phyloP scores from a whole-genome alignment of 1,139 yeast genomes.

The Kazachstania sp. region DNA sequence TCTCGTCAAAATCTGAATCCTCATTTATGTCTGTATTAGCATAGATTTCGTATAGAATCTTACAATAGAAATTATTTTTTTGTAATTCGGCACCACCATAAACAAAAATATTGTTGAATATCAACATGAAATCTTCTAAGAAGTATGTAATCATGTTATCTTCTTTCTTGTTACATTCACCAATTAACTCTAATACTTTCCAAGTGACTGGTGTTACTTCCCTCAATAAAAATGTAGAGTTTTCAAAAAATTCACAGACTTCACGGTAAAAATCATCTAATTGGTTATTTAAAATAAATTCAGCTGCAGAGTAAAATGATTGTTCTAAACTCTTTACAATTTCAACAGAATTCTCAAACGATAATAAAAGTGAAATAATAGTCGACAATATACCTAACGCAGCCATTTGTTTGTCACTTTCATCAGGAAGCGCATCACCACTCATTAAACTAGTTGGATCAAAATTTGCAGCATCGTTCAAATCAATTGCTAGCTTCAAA shows the following conservation, averaged over 20 bases:
- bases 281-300: slow-evolving; percentile 52
- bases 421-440: slow-evolving; percentile 37
- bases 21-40: slow-evolving; percentile 28
- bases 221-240: slow-evolving; percentile 69
- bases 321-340: slow-evolving; percentile 62
- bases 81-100: slow-evolving; percentile 55
- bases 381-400: slow-evolving; percentile 84
- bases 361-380: slow-evolving; percentile 71
- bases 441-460: slow-evolving; percentile 42
- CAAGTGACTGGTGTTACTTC: slow-evolving; percentile 68
- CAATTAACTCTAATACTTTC: slow-evolving; percentile 54
- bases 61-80: slow-evolving; percentile 28
- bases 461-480: slow-evolving; percentile 50
- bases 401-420: slow-evolving; percentile 76
- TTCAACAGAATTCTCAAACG: slow-evolving; percentile 74
- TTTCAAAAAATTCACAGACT: slow-evolving; percentile 75
- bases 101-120: slow-evolving; percentile 67
- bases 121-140: slow-evolving; percentile 68
- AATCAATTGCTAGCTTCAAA: slow-evolving; percentile 61
- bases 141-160: slow-evolving; percentile 46
- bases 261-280: slow-evolving; percentile 79
- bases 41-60: slow-evolving; percentile 25
- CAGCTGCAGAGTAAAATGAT: slow-evolving; percentile 65
- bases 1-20: slow-evolving; percentile 27
- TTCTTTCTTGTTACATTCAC: slow-evolving; percentile 45